Percentiles rank a stretch among this genome's conserved stretches.
These are phyloP conservation scores for Pseudonitzschia delicatissima DNA, from an alignment of 108 stramenopile species.

Conservation along the genomic window DNA sequence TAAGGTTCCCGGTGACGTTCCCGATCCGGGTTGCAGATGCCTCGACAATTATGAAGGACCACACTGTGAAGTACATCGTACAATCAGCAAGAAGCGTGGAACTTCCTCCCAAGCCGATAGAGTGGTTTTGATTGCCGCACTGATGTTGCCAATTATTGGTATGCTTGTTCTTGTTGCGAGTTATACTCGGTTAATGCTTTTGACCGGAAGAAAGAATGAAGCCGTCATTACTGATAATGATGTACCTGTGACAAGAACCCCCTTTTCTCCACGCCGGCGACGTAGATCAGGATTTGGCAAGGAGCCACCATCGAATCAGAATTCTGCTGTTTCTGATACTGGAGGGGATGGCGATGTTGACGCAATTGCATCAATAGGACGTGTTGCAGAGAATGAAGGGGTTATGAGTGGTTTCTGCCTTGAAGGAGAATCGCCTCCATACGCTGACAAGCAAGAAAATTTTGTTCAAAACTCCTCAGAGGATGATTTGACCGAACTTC, in stretches of 20 bases:
- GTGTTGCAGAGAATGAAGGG: too few relatives aligned
- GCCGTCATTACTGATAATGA: background rate
- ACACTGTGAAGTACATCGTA: conserved; percentile 34
- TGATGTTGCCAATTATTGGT: background rate
- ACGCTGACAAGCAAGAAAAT: too few relatives aligned
- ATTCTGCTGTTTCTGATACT: too few relatives aligned
- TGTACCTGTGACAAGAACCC: background rate
- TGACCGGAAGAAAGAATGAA: background rate
- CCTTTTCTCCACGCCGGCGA: background rate
- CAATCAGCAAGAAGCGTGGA: background rate
- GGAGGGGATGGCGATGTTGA: too few relatives aligned
- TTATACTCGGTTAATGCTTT: background rate
- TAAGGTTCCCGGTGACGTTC: conserved; percentile 19
- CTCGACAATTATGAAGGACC: conserved; percentile 26
- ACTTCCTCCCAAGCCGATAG: background rate
- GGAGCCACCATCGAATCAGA: too few relatives aligned
- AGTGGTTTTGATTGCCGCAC: background rate
- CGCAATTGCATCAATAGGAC: too few relatives aligned
- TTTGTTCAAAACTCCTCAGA: too few relatives aligned
- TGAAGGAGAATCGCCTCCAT: too few relatives aligned
- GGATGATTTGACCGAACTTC: too few relatives aligned
- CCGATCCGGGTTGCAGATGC: conserved; percentile 42
- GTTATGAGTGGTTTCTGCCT: too few relatives aligned
- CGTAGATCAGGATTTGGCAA: too few relatives aligned
- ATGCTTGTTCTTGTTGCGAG: background rate